Evolutionary conservation across 2,329 filamentous ascomycete genomes (phyloP), one percentile per base, ranked within the genome.

Genomic region (Trichoderma sp.): DNA sequence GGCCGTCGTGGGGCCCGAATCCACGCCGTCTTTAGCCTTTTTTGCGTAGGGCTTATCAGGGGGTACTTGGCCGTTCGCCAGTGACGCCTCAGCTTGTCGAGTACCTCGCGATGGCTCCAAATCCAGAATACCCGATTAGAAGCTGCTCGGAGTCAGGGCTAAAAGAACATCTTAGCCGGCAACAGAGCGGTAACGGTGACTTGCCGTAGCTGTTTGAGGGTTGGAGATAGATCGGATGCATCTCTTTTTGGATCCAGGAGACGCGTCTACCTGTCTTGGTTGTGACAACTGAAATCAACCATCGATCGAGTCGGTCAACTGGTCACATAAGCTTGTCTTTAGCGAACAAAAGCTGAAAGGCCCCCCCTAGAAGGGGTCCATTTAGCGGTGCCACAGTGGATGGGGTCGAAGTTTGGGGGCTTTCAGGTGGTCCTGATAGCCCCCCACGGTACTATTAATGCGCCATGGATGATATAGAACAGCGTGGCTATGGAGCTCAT

Each of bases 341-440:
- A 28, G 23, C 34, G 43, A 66, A 34, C 63, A 50, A 7, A 23
- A 47, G 57, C 57, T 32, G 57, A 59, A 59, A 23, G 34, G 26
- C 53, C 53, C 6, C 39, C 39, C 63, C n/a, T 39, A 20, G 28
- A 32, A 47, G 17, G 53, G 23, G 12, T 11, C 53, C 50, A 43
- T 68, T 59, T 68, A 68, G 55, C 55, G 26, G 55, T 59, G 65
- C 55, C 36, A 68, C 55, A 68, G 65, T 59, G 65, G 65, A 59
- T 47, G 17, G 28, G 3, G 36, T 23, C 12, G 17, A 6, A 11
- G 17, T 47, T 68, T 59, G 26, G 65, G 65, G 65, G 65, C 65
- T 59, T 47, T 59, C 6, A 7, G 36, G 34, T 30, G 53, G 53
- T 36, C 12, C 34, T 47, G 23, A 23, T 58, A 58, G 26, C 23